A percentile compares a stretch with the other conserved stretches of the same genome.
These are phyloP conservation scores for Amphirosellinia nigrospora DNA, from an alignment of 495 filamentous ascomycete species.

Conservation along the genomic window DNA sequence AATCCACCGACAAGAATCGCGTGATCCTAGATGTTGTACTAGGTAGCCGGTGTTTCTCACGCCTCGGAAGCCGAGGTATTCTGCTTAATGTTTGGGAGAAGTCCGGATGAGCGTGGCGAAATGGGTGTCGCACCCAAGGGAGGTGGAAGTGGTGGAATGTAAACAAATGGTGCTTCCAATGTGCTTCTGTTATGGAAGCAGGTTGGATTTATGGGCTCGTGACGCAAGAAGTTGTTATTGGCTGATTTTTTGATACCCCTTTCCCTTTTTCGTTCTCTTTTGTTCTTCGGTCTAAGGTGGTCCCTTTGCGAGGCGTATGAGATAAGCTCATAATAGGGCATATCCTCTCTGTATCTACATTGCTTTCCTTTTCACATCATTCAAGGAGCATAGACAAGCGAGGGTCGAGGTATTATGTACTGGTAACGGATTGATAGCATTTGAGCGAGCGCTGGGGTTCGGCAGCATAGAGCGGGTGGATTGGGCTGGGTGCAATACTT, in stretches of 20 bases:
- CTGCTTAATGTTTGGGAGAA: conserved; percentile 85
- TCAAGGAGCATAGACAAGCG: conserved; percentile 14
- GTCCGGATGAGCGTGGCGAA: conserved; percentile 71
- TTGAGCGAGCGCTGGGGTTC: conserved; percentile 24
- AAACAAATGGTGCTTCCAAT: conserved; percentile 84
- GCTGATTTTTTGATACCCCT: conserved; percentile 39
- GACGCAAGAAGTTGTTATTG: conserved; percentile 50
- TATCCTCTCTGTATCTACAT: background rate
- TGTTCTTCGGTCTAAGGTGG: background rate
- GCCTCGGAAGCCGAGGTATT: conserved; percentile 82
- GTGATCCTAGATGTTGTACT: conserved; percentile 83
- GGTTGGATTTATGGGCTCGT: conserved; percentile 54
- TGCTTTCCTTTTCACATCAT: background rate
- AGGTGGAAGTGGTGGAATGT: conserved; percentile 77
- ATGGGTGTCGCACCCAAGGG: conserved; percentile 68
- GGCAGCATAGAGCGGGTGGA: conserved; percentile 13
- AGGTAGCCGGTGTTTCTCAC: conserved; percentile 81
- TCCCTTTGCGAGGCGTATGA: conserved; percentile 7
- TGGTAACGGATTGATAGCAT: conserved; percentile 21
- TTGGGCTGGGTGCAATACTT: background rate
- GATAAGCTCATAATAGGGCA: background rate
- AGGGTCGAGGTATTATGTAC: conserved; percentile 10
- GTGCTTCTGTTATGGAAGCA: conserved; percentile 50
- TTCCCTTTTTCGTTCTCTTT: conserved; percentile 27
- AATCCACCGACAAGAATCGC: conserved; percentile 68